Conservation (phyloP, 2,329 filamentous ascomycete genomes). For the Fusarium humuli region DNA sequence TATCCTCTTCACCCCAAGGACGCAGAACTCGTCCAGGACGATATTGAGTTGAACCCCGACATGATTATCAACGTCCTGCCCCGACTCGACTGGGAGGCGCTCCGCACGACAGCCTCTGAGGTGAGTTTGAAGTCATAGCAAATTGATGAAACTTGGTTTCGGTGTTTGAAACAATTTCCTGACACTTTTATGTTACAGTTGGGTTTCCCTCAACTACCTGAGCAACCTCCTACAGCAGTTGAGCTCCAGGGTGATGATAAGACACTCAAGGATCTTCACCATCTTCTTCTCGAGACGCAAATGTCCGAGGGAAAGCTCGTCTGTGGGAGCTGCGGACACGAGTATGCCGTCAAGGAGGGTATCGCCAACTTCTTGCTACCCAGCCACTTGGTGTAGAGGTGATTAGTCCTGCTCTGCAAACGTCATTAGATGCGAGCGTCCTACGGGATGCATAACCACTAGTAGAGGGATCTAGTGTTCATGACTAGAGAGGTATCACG, state of each 20-base stretch:
- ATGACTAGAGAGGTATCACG: constrained; percentile 25
- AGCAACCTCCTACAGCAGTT: constrained; percentile 70
- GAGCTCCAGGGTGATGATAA: constrained; percentile 74
- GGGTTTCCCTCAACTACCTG: constrained; percentile 79
- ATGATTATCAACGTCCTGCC: constrained; percentile 89
- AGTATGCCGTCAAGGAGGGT: constrained; percentile 94
- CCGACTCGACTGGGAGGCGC: constrained; percentile 86
- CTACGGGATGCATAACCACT: constrained; percentile 2
- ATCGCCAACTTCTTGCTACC: constrained; percentile 97
- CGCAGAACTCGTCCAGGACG: constrained; percentile 89
- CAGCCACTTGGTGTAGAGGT: constrained; percentile 79
- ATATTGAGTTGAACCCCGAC: constrained; percentile 81
- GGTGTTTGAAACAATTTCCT: constrained; percentile 17
- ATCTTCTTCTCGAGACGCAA: constrained; percentile 87
- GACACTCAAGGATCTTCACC: constrained; percentile 81
- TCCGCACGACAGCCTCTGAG: constrained; percentile 81
- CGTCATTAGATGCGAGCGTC: neutral
- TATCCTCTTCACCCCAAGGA: constrained; percentile 95
- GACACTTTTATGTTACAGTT: constrained; percentile 63
- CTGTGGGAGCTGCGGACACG: constrained; percentile 91
- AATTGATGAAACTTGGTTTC: neutral
- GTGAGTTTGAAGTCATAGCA: constrained; percentile 58
- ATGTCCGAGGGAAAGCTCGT: constrained; percentile 89
- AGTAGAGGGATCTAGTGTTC: neutral
- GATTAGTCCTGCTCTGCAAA: neutral